Evolutionary conservation across 495 filamentous ascomycete species (phyloP).

Genomic region (Ascodesmis nigricans): DNA sequence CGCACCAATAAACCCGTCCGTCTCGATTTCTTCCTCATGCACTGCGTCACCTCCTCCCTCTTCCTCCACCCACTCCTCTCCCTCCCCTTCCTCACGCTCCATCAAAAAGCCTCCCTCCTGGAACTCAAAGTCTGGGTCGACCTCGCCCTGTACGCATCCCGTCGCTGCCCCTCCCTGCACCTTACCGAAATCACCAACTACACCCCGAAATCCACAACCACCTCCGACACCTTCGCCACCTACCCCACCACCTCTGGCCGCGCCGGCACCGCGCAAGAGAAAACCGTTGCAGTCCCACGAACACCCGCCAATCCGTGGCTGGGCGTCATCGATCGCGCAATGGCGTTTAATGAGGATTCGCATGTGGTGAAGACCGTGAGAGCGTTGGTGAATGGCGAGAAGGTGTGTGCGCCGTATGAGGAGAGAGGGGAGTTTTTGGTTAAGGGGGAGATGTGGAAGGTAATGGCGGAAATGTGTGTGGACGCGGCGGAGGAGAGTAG

Average conservation of each 20-base stretch:
- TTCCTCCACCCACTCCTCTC: conserved; percentile 36
- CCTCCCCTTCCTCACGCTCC: conserved; percentile 22
- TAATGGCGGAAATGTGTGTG: conserved; percentile 38
- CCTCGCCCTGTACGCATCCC: conserved; percentile 40
- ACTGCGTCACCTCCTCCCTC: conserved; percentile 38
- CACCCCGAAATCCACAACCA: too few species aligned
- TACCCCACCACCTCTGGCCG: too few species aligned
- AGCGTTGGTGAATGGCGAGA: conserved; percentile 37
- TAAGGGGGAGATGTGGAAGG: conserved; percentile 46
- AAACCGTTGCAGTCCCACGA: too few species aligned
- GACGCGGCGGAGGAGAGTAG: conserved; percentile 3
- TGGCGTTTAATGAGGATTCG: conserved; percentile 36
- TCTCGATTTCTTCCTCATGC: conserved; percentile 70
- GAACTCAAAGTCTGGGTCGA: conserved; percentile 44
- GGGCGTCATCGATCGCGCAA: conserved; percentile 33
- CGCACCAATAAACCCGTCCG: conserved; percentile 39
- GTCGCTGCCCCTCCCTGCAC: conserved; percentile 29
- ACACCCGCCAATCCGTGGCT: conserved; percentile 30
- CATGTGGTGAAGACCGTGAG: conserved; percentile 54
- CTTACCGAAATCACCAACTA: conserved; percentile 34
- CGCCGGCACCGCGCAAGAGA: too few species aligned
- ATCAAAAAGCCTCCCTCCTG: conserved; percentile 36
- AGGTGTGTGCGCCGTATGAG: conserved; percentile 27
- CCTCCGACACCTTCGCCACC: too few species aligned
- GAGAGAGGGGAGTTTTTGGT: conserved; percentile 30